Evolutionary conservation across 2,329 filamentous ascomycete genomes (phyloP).

Genomic region (Leptographium lundbergii): DNA sequence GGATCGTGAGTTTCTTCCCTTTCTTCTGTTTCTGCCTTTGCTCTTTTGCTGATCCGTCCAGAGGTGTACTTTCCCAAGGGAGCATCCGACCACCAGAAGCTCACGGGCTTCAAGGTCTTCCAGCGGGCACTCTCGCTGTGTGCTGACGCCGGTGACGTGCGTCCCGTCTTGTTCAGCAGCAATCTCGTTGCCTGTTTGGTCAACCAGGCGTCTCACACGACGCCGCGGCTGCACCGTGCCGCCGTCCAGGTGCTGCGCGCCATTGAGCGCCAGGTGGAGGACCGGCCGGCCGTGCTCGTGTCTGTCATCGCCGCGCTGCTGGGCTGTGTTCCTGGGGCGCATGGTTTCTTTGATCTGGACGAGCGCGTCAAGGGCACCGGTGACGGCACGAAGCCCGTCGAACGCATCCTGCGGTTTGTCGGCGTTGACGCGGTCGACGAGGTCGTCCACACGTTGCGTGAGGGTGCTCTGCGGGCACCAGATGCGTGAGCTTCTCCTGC

Average conservation of each 20-base stretch:
- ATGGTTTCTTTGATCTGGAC: constrained; percentile 71
- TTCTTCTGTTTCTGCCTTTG: not conserved
- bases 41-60: constrained; percentile 22
- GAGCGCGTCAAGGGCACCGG: constrained; percentile 52
- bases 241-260: constrained; percentile 64
- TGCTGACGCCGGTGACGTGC: constrained; percentile 34
- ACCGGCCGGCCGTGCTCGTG: constrained; percentile 44
- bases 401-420: constrained; percentile 54
- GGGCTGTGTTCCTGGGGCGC: constrained; percentile 28
- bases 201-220: constrained; percentile 67
- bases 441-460: constrained; percentile 32
- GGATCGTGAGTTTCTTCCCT: constrained; percentile 51
- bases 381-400: constrained; percentile 58
- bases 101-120: constrained; percentile 82
- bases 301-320: constrained; percentile 56
- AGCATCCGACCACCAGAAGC: constrained; percentile 80
- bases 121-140: constrained; percentile 54
- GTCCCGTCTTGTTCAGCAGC: constrained; percentile 58
- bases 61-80: constrained; percentile 72
- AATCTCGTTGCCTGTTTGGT: constrained; percentile 73
- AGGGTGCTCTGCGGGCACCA: constrained; percentile 21
- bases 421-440: constrained; percentile 41
- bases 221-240: constrained; percentile 68
- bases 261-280: constrained; percentile 52
- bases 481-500: constrained; percentile 18